Evolutionary conservation across 2,329 filamentous ascomycete genomes (phyloP), one percentile per base, ranked within the genome.

Genomic region (Aspergillus sp.): DNA sequence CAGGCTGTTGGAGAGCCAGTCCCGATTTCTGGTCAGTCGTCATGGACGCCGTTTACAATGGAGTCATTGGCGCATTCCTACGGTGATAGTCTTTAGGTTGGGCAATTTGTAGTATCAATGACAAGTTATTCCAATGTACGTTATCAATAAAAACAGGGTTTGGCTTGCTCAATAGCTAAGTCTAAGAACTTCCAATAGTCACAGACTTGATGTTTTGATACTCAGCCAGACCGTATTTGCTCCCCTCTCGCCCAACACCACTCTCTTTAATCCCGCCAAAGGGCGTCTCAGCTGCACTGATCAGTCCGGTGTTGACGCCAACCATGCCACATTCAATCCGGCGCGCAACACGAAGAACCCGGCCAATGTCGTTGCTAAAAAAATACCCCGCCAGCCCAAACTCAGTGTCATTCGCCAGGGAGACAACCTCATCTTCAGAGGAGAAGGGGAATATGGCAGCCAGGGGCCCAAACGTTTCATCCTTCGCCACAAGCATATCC

Each of bases 261-360:
- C 6, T 7, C 11, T 33, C 32, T 33, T 33, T n/a, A 5, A n/a
- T 12, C 6, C 32, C 32, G 6, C 32, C 32, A 33, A 6, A 42
- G 26, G 34, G 40, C 11, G 40, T 11, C 27, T 37, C 33, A 9
- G 13, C 33, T 7, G 33, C 40, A 11, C 33, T 37, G 29, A 42
- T 42, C 10, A 31, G 11, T 5, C 40, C 40, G 4, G 40, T 42
- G 27, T 42, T 42, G 4, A 42, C 33, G 8, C 33, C 40, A 31
- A 42, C 6, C 40, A 42, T 42, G 7, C 40, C 40, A n/a, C 27
- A 30, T 36, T 42, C 33, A 10, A 42, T n/a, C 7, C 27, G 10
- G 12, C 26, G 27, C 11, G 40, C 28, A 11, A 42, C 33, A 3
- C 27, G 33, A 30, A 37, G n/a, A n/a, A n/a, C n/a, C n/a, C n/a